Evolutionary conservation across 169 alveolate genomes (phyloP).

Genomic region (Babesia ovata): DNA sequence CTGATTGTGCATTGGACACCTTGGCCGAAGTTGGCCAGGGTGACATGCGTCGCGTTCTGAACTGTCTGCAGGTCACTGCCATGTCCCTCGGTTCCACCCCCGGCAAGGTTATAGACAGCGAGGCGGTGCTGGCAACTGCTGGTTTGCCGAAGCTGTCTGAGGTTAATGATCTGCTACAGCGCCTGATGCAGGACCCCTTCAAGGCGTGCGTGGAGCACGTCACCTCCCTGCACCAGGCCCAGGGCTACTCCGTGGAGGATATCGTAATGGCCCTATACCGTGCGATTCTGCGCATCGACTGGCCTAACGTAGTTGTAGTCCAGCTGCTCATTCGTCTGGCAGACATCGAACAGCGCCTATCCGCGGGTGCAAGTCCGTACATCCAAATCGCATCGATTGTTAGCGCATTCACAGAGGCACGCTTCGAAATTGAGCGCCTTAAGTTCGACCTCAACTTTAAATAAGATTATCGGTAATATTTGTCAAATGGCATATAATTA

Average conservation of each 20-base stretch:
- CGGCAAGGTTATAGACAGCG: slow-evolving; percentile 74
- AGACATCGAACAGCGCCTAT: slow-evolving; percentile 83
- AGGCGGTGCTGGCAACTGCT: slow-evolving; percentile 83
- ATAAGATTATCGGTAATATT: not conserved
- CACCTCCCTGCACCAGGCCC: slow-evolving; percentile 70
- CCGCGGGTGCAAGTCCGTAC: slow-evolving; percentile 83
- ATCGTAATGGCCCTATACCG: slow-evolving; percentile 84
- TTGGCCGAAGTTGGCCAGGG: slow-evolving; percentile 92
- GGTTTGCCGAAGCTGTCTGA: slow-evolving; percentile 89
- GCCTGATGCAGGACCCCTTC: slow-evolving; percentile 76
- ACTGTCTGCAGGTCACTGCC: slow-evolving; percentile 90
- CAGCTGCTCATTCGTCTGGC: slow-evolving; percentile 80
- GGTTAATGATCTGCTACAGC: slow-evolving; percentile 75
- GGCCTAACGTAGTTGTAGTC: slow-evolving; percentile 83
- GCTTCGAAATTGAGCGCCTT: slow-evolving; percentile 79
- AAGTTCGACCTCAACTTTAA: slow-evolving; percentile 68
- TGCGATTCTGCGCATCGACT: slow-evolving; percentile 73
- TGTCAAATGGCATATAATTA: no score
- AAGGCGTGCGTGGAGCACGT: slow-evolving; percentile 79
- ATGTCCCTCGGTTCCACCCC: slow-evolving; percentile 66
- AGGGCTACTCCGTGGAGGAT: slow-evolving; percentile 89
- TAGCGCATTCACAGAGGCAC: slow-evolving; percentile 81
- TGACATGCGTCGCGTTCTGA: slow-evolving; percentile 97
- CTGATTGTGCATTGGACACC: slow-evolving; percentile 85
- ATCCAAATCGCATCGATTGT: slow-evolving; percentile 82